Conservation (phyloP, 352 stramenopile genomes). For the Pythium phragmitis region DNA sequence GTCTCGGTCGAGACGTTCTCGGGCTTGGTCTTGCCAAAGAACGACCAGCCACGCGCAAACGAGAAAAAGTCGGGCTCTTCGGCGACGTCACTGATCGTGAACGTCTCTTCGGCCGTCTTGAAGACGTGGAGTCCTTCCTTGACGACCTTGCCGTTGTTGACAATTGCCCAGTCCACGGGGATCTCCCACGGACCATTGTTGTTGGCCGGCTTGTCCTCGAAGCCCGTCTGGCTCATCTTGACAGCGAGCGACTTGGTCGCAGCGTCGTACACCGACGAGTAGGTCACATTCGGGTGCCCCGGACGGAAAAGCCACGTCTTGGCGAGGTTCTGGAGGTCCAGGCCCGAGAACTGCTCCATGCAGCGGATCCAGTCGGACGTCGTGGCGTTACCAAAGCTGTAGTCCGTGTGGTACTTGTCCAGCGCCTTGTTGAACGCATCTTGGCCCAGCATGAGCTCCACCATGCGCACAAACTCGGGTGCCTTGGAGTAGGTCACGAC, state of each 20-base stretch:
- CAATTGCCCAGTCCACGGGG: conserved; percentile 70
- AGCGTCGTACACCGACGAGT: conserved; percentile 56
- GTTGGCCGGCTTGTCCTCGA: conserved; percentile 60
- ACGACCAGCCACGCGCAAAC: conserved; percentile 74
- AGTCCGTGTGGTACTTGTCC: conserved; percentile 78
- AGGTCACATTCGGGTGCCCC: conserved; percentile 63
- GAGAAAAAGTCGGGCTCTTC: conserved; percentile 69
- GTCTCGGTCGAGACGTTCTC: conserved; percentile 44
- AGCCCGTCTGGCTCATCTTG: conserved; percentile 65
- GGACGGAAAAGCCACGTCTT: conserved; percentile 77
- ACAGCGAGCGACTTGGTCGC: conserved; percentile 50
- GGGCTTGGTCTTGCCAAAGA: conserved; percentile 76
- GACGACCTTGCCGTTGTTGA: conserved; percentile 62
- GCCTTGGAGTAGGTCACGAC: conserved; percentile 81
- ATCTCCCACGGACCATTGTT: conserved; percentile 80
- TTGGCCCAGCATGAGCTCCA: conserved; percentile 63
- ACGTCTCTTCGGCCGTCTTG: conserved; percentile 53
- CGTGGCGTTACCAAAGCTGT: conserved; percentile 68
- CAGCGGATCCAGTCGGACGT: conserved; percentile 75
- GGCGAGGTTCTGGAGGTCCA: conserved; percentile 60
- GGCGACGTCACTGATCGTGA: conserved; percentile 47
- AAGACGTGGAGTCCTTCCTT: conserved; percentile 61
- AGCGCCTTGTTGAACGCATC: conserved; percentile 74
- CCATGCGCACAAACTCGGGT: conserved; percentile 78
- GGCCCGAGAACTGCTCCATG: conserved; percentile 72